Conservation (phyloP, 768 basidiomycete species). For the Mycena vitilis region DNA sequence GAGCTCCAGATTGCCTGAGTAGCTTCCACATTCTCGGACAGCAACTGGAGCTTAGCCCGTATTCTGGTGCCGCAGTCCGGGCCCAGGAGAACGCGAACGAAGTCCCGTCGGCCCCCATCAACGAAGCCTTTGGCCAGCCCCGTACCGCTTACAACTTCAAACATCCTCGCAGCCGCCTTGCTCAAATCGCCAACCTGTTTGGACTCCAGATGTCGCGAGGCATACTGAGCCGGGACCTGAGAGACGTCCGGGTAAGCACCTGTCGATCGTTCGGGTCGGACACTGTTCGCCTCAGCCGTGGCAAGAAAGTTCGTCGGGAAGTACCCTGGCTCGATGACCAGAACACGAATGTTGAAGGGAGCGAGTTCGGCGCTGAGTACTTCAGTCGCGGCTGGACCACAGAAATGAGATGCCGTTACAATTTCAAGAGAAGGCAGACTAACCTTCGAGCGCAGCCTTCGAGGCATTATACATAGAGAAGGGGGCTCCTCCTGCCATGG, state of each 20-base stretch:
- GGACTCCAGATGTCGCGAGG: conserved; percentile 6
- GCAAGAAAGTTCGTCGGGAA: conserved; percentile 43
- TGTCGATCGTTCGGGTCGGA: conserved; percentile 10
- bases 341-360: conserved; percentile 41
- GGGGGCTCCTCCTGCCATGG: conserved; percentile 30
- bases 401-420: no score
- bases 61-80: conserved; percentile 39
- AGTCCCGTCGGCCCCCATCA: conserved; percentile 34
- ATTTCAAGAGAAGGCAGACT: no score
- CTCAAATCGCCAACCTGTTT: conserved; percentile 41
- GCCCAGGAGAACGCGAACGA: conserved; percentile 39
- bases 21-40: conserved; percentile 38
- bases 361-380: conserved; percentile 41
- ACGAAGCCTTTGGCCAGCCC: conserved; percentile 34
- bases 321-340: conserved; percentile 42
- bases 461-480: conserved; percentile 42
- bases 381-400: conserved; percentile 35
- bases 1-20: conserved; percentile 40
- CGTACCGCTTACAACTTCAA: conserved; percentile 39
- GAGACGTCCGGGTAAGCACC: conserved; percentile 36
- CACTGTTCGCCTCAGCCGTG: conserved; percentile 14
- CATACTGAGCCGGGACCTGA: conserved; percentile 30
- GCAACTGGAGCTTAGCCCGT: conserved; percentile 32
- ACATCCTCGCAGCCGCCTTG: conserved; percentile 38
- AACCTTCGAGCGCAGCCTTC: conserved; percentile 43